Base-by-base conservation (phyloP, 176 grass and related monocot genomes). In the Typha latifolia region DNA sequence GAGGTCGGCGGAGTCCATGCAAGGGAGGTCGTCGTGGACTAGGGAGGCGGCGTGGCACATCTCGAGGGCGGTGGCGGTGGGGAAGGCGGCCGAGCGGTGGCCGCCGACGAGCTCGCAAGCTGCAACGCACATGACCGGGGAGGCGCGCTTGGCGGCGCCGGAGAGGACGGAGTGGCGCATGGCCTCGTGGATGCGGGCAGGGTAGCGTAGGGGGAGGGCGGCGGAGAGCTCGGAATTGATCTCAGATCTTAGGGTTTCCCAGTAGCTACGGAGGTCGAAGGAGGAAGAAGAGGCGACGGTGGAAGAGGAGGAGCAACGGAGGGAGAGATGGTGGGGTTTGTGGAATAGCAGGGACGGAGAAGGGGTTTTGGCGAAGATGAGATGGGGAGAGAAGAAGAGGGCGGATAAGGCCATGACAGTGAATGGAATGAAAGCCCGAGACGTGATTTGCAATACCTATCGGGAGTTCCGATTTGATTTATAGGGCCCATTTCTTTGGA, bases 1-100 rank as follows among this genome's bases (percentile, higher is more conserved):
- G 6, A 83, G 78, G 15, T 86, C 83, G 37, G 94, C 89, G 3
- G 85, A 85, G 47, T 99, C 94, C 68, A 99, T 90, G 81, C 86
- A 99, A 18, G 94, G 94, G 9, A 99, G 71, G 67, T 99, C 89
- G 37, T 99, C 86, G 31, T 99, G 94, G 22, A 99, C 82, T 61
- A 87, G 86, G 16, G 94, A 99, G 3, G 94, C 94, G 1, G 83
- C 89, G 77, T 93, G 89, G 68, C 87, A 61, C 89, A 99, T 93
- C 89, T 99, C 94, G 51, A 99, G 85, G 5, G 94, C 89, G 4
- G 73, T 81, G 11, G 94, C 94, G 1, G 86, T 76, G 12, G 83
- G 94, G 14, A 99, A 80, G 3, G 89, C 89, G 1, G 83, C 86
- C 16, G 78, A 64, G 14, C 81, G 85, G n/a, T 74, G 69, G 0